These are phyloP conservation scores for Termitomyces sp. DNA, from an alignment of 768 basidiomycete species.

Conservation along the genomic window DNA sequence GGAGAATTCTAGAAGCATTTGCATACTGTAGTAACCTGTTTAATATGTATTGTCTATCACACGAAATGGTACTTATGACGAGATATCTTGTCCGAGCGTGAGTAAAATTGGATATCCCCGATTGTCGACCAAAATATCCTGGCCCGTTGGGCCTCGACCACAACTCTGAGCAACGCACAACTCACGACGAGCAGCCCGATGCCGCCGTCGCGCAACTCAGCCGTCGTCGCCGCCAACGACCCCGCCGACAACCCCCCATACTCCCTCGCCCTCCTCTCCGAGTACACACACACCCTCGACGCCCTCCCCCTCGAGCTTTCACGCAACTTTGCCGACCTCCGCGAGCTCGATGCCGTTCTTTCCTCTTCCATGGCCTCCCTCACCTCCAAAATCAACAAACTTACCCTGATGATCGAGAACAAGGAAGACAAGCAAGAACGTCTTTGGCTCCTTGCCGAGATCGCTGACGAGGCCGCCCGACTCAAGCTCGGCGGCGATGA, in stretches of 20 bases:
- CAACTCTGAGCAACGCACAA: neutral
- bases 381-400: conserved; percentile 70
- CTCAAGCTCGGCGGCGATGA: conserved; percentile 96
- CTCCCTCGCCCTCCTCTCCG: conserved; percentile 67
- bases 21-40: conserved; percentile 12
- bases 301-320: conserved; percentile 93
- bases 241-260: conserved; percentile 45
- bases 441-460: conserved; percentile 84
- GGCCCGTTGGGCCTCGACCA: neutral
- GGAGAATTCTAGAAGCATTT: neutral
- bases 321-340: conserved; percentile 90
- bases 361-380: conserved; percentile 83
- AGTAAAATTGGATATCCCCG: conserved; percentile 21
- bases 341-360: conserved; percentile 97
- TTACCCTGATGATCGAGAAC: conserved; percentile 76
- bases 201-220: conserved; percentile 32
- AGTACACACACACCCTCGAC: conserved; percentile 91
- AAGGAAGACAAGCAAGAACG: conserved; percentile 62
- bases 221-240: conserved; percentile 21
- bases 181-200: conserved; percentile 20
- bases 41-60: conserved; percentile 17
- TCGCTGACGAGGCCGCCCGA: conserved; percentile 88
- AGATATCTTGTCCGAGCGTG: conserved; percentile 16
- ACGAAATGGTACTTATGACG: conserved; percentile 13
- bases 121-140: conserved; percentile 5